Evolutionary conservation across 1,139 yeast genomes (phyloP), one percentile per base, ranked within the genome.

Genomic region (Suhomyces coccinellae): DNA sequence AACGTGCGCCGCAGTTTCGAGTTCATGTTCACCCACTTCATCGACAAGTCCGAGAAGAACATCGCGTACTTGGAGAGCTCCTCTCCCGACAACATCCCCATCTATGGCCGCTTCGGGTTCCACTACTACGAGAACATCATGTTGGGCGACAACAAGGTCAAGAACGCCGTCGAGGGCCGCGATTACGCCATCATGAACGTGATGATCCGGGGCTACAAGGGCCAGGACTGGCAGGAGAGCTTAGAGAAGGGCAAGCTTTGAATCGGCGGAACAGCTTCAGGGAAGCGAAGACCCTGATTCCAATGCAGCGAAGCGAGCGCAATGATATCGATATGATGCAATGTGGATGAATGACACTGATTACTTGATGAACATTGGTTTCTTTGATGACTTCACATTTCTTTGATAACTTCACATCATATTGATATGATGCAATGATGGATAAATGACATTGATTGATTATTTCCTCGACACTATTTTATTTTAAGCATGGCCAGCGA

Each of bases 51-150:
- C 27, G 67, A 67, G 16, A 59, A 68, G 43, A 64, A 67, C 44
- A 66, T 76, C 26, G 63, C 80, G 10, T 83, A 83, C 55, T 70
- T 83, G 59, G 89, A 83, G 56, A 78, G 85, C 53, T 78, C 85
- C 8, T 66, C 79, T n/a, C 57, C 66, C 8, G 51, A 51, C 13
- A 83, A 82, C 55, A 68, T 80, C 33, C 85, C 85, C 8, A 79
- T 83, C 44, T 83, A 83, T 58, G 71, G 75, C 41, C 71, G 66
- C 50, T 82, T 80, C 59, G 87, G 84, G 1, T 83, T 81, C 56
- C 65, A 66, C 35, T 70, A 73, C 32, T 77, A 73, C 43, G 71
- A 73, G 49, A 78, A 79, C 53, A 78, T 79, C 34, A 58, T 73
- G 56, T 67, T 80, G 52, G 84, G 84, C 3, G 67, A 71, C 40